Base-by-base conservation (phyloP, 2,329 filamentous ascomycete genomes). In the Pseudogymnoascus sp. region DNA sequence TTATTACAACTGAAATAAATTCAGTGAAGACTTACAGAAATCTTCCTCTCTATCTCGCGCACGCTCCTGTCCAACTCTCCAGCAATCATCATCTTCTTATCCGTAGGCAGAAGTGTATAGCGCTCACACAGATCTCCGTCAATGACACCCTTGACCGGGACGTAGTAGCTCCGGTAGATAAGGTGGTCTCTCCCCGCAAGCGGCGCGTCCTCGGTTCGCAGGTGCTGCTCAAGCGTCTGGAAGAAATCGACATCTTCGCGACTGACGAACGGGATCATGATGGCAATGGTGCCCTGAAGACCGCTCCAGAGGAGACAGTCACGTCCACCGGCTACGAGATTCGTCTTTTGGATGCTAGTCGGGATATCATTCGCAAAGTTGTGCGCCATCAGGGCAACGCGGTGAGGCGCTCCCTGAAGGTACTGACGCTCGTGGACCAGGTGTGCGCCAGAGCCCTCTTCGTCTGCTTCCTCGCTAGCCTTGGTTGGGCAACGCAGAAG, bases 221-320 rank as follows among this genome's bases (percentile, higher is more conserved):
- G 82, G 72, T 96, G 90, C 72, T 89, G 87, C 77, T 99, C 95
- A 23, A 99, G 82, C 65, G 86, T 91, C 75, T 97, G 93, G 84
- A 99, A 99, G 78, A 99, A 97, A 75, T 97, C 95, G 60, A 96
- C 90, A 71, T 97, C 93, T 72, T 97, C 93, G 38, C 96, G 89
- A 66, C 88, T 89, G 56, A 92, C 80, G 73, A 99, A 97, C 0
- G 96, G 95, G 56, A 99, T 89, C 59, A 99, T 82, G 62, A 96
- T 91, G 59, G 93, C 95, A 40, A 99, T 85, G 0, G 95, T 97
- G 59, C 95, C 96, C 76, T 97, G 93, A 16, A 99, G 80, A 18
- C 96, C 96, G 67, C 89, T 90, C 95, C 95, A 99, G 61, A 99
- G 82, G 1, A 99, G 79, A 42, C 97, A 86, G 66, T 97, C 92